phyloP scores from a whole-genome alignment of 768 basidiomycete species.

The Suillus ampliporus region DNA sequence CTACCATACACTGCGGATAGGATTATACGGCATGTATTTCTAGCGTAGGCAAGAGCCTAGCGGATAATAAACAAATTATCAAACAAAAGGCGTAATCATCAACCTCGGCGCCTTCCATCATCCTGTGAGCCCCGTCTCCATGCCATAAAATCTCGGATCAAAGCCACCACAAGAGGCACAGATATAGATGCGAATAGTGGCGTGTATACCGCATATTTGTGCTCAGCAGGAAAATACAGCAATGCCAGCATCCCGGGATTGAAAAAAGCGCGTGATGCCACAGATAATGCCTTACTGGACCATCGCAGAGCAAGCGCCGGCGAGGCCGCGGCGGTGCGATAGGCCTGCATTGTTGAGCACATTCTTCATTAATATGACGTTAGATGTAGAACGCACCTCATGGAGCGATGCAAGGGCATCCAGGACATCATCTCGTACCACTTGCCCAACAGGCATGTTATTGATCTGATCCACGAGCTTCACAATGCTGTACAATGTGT shows the following conservation, averaged over 20 bases:
- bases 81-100: background rate
- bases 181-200: slow-evolving; percentile 92
- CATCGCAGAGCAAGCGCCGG: slow-evolving; percentile 51
- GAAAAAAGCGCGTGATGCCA: slow-evolving; percentile 90
- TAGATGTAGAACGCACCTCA: slow-evolving; percentile 51
- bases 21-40: background rate
- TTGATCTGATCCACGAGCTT: slow-evolving; percentile 85
- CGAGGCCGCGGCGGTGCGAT: slow-evolving; percentile 23
- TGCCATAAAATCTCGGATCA: slow-evolving; percentile 70
- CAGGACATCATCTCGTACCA: slow-evolving; percentile 75
- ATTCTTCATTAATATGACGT: slow-evolving; percentile 7
- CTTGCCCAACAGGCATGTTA: slow-evolving; percentile 88
- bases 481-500: slow-evolving; percentile 82
- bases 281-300: slow-evolving; percentile 65
- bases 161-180: slow-evolving; percentile 79
- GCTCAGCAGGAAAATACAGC: slow-evolving; percentile 97
- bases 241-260: slow-evolving; percentile 95
- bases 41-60: background rate
- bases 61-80: background rate
- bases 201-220: slow-evolving; percentile 96
- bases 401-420: slow-evolving; percentile 75
- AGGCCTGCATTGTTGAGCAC: slow-evolving; percentile 21
- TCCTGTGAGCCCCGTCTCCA: slow-evolving; percentile 50
- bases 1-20: background rate
- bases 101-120: slow-evolving; percentile 21